Percentiles rank a stretch among this genome's conserved stretches.
Conservation (phyloP, 768 basidiomycete genomes). For the Russula dissimulans region DNA sequence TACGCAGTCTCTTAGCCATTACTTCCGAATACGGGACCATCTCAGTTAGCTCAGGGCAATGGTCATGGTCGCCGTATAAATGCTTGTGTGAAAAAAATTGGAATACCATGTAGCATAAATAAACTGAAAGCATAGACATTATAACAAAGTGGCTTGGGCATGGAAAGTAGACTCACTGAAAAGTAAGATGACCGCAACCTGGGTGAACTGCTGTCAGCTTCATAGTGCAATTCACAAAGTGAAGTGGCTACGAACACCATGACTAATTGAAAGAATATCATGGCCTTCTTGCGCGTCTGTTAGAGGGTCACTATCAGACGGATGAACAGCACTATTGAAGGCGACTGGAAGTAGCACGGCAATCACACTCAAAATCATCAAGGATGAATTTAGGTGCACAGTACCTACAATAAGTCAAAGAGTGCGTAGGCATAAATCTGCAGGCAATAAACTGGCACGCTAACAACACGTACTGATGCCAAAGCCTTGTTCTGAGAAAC, state of each 20-base stretch:
- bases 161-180: conserved; percentile 32
- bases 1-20: neutral
- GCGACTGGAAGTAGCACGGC: conserved; percentile 73
- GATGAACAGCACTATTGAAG: conserved; percentile 51
- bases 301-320: neutral
- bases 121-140: conserved; percentile 29
- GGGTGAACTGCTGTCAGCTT: neutral
- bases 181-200: conserved; percentile 45
- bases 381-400: conserved; percentile 64
- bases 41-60: neutral
- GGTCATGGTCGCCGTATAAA: conserved; percentile 31
- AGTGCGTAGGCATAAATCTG: neutral
- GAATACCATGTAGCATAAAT: conserved; percentile 42
- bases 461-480: conserved; percentile 47
- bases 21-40: neutral
- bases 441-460: neutral
- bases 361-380: conserved; percentile 71
- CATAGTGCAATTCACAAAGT: neutral
- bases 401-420: conserved; percentile 30
- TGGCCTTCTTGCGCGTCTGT: conserved; percentile 28
- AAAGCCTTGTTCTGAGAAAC: conserved; percentile 77
- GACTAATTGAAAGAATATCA: conserved; percentile 43
- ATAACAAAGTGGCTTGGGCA: neutral
- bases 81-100: conserved; percentile 49
- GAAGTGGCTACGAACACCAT: conserved; percentile 33